These are phyloP conservation scores for Parafenestella ontariensis DNA, from an alignment of 2,329 filamentous ascomycete genomes.

Conservation along the genomic window DNA sequence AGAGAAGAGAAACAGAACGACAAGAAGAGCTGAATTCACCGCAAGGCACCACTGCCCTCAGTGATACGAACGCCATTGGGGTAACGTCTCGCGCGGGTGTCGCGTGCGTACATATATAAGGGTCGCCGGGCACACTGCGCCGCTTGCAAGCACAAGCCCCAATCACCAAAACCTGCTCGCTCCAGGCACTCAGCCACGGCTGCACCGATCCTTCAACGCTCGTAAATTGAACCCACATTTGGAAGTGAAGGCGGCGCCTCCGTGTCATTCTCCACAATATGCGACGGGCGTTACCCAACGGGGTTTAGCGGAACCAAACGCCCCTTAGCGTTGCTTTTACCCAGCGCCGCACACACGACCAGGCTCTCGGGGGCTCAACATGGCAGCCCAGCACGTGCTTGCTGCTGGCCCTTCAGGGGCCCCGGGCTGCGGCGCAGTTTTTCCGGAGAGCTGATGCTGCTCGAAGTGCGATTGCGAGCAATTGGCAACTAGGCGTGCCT, in stretches of 20 bases:
- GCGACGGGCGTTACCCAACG: background rate
- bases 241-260: slow-evolving; percentile 12
- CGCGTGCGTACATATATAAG: slow-evolving; percentile 10
- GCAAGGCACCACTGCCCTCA: slow-evolving; percentile 8
- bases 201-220: background rate
- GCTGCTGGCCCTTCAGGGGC: background rate
- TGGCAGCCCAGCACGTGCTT: background rate
- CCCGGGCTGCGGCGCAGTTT: background rate
- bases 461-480: background rate
- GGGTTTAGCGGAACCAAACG: background rate
- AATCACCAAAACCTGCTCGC: slow-evolving; percentile 2
- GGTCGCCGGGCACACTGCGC: background rate
- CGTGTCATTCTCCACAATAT: slow-evolving; percentile 9
- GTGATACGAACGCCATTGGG: slow-evolving; percentile 6
- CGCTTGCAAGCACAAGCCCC: background rate
- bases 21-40: slow-evolving; percentile 3
- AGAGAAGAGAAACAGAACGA: background rate
- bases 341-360: too few relatives aligned
- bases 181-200: background rate
- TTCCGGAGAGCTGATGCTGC: background rate
- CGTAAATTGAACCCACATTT: slow-evolving; percentile 5
- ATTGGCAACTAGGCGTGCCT: background rate
- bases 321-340: background rate
- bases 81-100: slow-evolving; percentile 5
- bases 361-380: background rate